Evolutionary conservation across 257 asterid species (phyloP), one percentile per base, ranked within the genome.

Genomic region (Solanum etuberosum): DNA sequence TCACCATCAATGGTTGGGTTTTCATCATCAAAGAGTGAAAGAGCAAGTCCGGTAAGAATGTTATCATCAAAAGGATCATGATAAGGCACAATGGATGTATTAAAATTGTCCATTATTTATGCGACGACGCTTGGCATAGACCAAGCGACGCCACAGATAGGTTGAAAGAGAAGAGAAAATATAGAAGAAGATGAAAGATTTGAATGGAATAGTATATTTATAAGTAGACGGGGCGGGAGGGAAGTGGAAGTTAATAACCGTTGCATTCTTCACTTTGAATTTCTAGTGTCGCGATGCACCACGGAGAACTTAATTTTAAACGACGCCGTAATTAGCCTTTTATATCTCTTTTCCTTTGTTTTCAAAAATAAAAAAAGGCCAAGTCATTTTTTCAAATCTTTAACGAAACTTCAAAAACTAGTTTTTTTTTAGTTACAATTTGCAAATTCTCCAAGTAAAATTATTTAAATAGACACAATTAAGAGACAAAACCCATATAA

Each of bases 171-270:
- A 29, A 57, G 61, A 32, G 77, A 23, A 25, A 35, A 57, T 51
- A 71, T 9, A 20, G 67, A 38, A 9, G 21, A 74, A 74, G 34
- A 7, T 3, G n/a, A 76, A 15, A 27, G 6, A 46, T 8, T 7
- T 4, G 18, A 29, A 46, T 21, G 31, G 51, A 35, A 23, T 11
- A 34, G 83, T 20, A 43, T 23, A 37, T 12, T 5, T 73, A 59
- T n/a, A 61, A 61, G 9, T 51, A 63, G 20, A 34, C 57, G 61
- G 67, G 54, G 89, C 88, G 89, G 92, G 92, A 92, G 86, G 5
- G 83, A 43, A 72, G 76, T 32, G 87, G 90, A 91, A 68, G 93
- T 94, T 91, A 27, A 72, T n/a, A 23, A 88, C 95, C 90, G 91
- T 92, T 92, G 63, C 21, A 35, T 84, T 3, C 65, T 80, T 80